Evolutionary conservation across 352 stramenopile species (phyloP).

Genomic region (Globisporangium polare): DNA sequence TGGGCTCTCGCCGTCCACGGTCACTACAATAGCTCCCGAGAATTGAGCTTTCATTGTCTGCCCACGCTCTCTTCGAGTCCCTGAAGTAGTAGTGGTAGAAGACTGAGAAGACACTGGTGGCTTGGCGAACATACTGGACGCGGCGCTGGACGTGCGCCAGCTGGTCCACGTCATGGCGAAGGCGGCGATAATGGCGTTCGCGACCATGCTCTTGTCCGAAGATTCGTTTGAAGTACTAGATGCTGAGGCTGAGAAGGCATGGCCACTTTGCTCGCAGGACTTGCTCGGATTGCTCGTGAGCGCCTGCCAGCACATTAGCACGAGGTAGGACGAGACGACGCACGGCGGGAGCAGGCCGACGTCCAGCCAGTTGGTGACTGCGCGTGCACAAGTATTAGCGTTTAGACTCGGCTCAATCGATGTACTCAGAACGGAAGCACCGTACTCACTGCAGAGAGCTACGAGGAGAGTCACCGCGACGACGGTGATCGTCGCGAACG

Average conservation of each 20-base stretch:
- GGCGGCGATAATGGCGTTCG: constrained; percentile 46
- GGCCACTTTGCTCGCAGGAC: constrained; percentile 26
- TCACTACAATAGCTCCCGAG: constrained; percentile 42
- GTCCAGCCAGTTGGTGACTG: constrained; percentile 74
- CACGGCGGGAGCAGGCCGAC: constrained; percentile 71
- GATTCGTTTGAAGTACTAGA: constrained; percentile 1
- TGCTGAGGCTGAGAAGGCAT: background rate
- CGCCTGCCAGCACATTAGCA: constrained; percentile 76
- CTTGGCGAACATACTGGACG: constrained; percentile 59
- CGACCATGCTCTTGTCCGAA: constrained; percentile 36
- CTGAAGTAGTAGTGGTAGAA: background rate
- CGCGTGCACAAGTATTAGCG: background rate
- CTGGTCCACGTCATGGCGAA: constrained; percentile 68
- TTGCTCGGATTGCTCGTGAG: constrained; percentile 55
- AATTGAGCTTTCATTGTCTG: background rate
- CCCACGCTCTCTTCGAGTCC: background rate
- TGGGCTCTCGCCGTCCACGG: constrained; percentile 13
- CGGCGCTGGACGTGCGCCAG: constrained; percentile 62
- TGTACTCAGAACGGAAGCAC: too few relatives aligned
- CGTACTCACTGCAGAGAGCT: constrained; percentile 45
- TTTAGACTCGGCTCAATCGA: too few relatives aligned
- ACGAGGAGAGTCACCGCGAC: constrained; percentile 60
- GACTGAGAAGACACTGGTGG: background rate
- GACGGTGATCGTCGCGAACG: constrained; percentile 89
- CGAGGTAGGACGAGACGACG: constrained; percentile 64